These are phyloP conservation scores for Claviceps fusiformis DNA, from an alignment of 2,329 filamentous ascomycete species.

Conservation along the genomic window DNA sequence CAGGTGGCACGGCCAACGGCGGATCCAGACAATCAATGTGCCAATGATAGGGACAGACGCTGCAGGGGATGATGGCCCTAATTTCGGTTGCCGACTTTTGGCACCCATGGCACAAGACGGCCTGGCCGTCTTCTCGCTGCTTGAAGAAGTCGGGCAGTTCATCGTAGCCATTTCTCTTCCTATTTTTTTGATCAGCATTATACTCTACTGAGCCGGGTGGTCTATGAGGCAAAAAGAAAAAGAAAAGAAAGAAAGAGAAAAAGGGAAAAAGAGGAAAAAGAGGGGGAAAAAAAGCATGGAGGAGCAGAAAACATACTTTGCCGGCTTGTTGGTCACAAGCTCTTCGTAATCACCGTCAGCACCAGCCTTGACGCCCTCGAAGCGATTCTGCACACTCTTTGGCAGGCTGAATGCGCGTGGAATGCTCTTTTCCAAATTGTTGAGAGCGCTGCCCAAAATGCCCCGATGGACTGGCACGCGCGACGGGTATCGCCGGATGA, in stretches of 20 bases:
- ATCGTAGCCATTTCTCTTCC: constrained; percentile 42
- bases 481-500: constrained; percentile 34
- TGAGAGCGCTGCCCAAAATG: constrained; percentile 50
- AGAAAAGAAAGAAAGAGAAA: background rate
- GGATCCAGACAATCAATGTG: constrained; percentile 87
- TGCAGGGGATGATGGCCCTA: constrained; percentile 73
- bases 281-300: too few species aligned
- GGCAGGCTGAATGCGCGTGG: constrained; percentile 63
- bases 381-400: constrained; percentile 55
- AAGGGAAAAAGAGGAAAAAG: too few species aligned
- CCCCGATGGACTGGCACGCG: constrained; percentile 34
- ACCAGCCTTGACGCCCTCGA: constrained; percentile 66
- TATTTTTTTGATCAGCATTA: constrained; percentile 11
- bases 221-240: background rate
- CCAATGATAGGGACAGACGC: constrained; percentile 69
- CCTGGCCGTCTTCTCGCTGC: constrained; percentile 59
- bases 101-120: constrained; percentile 68
- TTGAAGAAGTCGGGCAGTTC: constrained; percentile 54
- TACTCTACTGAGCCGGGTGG: background rate
- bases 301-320: constrained; percentile 38
- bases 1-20: constrained; percentile 66
- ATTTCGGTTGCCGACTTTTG: constrained; percentile 44
- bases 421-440: constrained; percentile 52
- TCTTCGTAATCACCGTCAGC: constrained; percentile 73
- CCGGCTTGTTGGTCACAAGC: constrained; percentile 40